Conservation (phyloP, 805 yeast genomes). For the Candida xiaguanensis region DNA sequence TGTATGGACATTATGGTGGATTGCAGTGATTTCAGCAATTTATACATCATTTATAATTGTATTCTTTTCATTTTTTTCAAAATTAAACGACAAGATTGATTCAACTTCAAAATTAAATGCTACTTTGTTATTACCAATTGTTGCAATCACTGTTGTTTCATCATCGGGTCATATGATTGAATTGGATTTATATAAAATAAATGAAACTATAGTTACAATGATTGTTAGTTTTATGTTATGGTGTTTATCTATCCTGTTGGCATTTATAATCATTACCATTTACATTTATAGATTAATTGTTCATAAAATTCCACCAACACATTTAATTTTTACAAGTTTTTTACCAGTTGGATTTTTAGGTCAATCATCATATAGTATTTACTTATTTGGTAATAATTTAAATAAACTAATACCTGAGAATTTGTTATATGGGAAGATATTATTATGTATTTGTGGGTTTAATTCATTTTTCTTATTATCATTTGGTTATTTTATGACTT, state of each 20-base stretch:
- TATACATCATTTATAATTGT: slow-evolving; percentile 59
- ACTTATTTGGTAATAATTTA: slow-evolving; percentile 48
- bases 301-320: slow-evolving; percentile 55
- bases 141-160: slow-evolving; percentile 72
- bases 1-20: slow-evolving; percentile 69
- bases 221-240: slow-evolving; percentile 57
- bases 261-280: slow-evolving; percentile 52
- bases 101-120: slow-evolving; percentile 41
- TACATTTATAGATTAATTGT: slow-evolving; percentile 58
- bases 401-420: slow-evolving; percentile 11
- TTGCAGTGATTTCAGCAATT: slow-evolving; percentile 52
- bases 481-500: slow-evolving; percentile 53
- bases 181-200: slow-evolving; percentile 36
- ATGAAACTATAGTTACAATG: slow-evolving; percentile 49
- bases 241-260: slow-evolving; percentile 64
- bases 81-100: slow-evolving; percentile 19
- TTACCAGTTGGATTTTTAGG: slow-evolving; percentile 83
- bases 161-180: slow-evolving; percentile 63
- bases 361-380: slow-evolving; percentile 73
- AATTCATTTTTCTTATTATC: slow-evolving; percentile 45
- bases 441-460: slow-evolving; percentile 21
- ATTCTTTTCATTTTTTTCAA: slow-evolving; percentile 43
- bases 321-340: slow-evolving; percentile 59
- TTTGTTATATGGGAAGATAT: slow-evolving; percentile 13
- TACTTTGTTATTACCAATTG: slow-evolving; percentile 68